Base-by-base conservation (phyloP, 805 yeast species). In the Lachancea waltii region DNA sequence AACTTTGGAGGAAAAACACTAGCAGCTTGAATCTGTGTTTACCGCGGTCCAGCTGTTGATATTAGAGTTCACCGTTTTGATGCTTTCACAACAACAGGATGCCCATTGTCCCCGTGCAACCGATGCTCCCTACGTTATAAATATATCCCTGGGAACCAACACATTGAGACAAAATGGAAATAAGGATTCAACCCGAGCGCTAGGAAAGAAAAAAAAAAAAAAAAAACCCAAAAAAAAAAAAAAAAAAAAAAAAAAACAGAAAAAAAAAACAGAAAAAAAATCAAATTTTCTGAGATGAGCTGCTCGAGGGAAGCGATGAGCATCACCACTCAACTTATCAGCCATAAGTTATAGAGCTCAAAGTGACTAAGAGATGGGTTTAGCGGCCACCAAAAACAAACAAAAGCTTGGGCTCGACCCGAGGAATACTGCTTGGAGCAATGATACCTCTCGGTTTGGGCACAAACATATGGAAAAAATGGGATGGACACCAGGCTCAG, bases 401-500 rank as follows among this genome's bases (percentile, higher is more conserved):
- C 95, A 84, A 53, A 73, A 92, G 53, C 81, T 89, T 58, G 97
- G 97, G 8, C 63, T 72, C 25, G 98, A 90, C 64, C 98, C 98
- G 13, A 69, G 97, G 54, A 90, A 90, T 54, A 89, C 96, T 1
- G 74, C 78, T 44, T 90, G 98, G 98, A 81, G 96, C 18, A 86
- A 86, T 54, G 85, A 85, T 51, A 77, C 81, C 0, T 67, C 69
- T 3, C 65, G 95, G 36, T 90, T 90, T 54, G 98, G 98, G 0
- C 96, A 84, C 58, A 76, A 81, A 52, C 87, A 87, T 60, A 60
- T 90, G 43, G 77, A 77, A 45, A 80, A 76, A 48, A 67, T 80
- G 55, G 98, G 98, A 13, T 90, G 98, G 98, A 72, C 68, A 36
- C 95, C 95, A 2, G 98, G 98, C 14, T 65, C 68, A 45, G 97